phyloP scores from a whole-genome alignment of 2,329 filamentous ascomycete genomes.

The Colletotrichum orbiculare region DNA sequence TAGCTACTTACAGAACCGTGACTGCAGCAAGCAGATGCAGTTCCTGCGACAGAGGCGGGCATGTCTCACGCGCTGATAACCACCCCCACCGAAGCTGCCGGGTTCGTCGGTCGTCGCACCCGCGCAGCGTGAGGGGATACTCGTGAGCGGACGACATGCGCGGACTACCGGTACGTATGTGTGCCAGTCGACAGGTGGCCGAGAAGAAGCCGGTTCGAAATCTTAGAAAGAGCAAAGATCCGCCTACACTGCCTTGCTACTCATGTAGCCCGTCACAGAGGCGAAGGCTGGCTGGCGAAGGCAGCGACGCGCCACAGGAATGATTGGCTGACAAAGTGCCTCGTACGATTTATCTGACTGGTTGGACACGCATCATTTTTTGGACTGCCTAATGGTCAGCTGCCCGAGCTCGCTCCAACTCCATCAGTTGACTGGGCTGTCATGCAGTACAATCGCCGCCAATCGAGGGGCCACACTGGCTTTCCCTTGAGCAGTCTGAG shows the following conservation, averaged over 20 bases:
- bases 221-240: too few species aligned
- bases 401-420: slow-evolving; percentile 3
- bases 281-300: slow-evolving; percentile 2
- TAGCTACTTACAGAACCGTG: slow-evolving; percentile 35
- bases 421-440: slow-evolving; percentile 22
- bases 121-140: slow-evolving; percentile 20
- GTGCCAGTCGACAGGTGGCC: slow-evolving; percentile 8
- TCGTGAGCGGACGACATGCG: background rate
- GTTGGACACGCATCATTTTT: slow-evolving; percentile 29
- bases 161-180: background rate
- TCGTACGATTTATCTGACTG: slow-evolving; percentile 34
- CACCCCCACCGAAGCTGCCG: slow-evolving; percentile 22
- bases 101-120: slow-evolving; percentile 28
- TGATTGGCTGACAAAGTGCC: slow-evolving; percentile 33
- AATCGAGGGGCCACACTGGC: slow-evolving; percentile 18
- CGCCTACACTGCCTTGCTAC: background rate
- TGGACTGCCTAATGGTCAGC: slow-evolving; percentile 34
- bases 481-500: slow-evolving; percentile 16
- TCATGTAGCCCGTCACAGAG: background rate
- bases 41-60: slow-evolving; percentile 30
- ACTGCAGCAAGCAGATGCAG: slow-evolving; percentile 34
- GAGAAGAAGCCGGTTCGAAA: slow-evolving; percentile 12
- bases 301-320: slow-evolving; percentile 11
- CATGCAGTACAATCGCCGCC: slow-evolving; percentile 5
- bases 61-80: slow-evolving; percentile 35